Evolutionary conservation across 169 alveolate genomes (phyloP).

Genomic region (Perkinsus marinus): DNA sequence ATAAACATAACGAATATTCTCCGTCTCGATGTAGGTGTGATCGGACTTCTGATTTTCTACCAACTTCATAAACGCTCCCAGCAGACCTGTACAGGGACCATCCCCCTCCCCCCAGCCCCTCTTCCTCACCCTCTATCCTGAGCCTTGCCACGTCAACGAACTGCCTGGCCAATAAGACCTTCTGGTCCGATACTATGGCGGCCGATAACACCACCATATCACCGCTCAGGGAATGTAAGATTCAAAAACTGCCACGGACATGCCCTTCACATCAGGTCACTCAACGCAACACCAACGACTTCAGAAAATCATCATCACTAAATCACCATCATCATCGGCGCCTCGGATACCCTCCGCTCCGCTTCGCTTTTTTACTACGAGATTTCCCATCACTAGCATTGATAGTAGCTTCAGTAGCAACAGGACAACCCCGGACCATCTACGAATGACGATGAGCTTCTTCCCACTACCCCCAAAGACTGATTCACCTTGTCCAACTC

Average conservation of each 20-base stretch:
- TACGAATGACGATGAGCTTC: background rate
- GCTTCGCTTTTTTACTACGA: background rate
- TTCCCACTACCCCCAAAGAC: background rate
- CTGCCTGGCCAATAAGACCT: slow-evolving; percentile 66
- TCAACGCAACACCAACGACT: background rate
- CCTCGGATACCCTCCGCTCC: background rate
- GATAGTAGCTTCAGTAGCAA: too few species aligned
- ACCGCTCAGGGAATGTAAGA: background rate
- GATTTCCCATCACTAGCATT: too few species aligned
- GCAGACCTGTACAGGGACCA: too few species aligned
- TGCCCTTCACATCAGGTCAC: background rate
- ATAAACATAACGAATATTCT: slow-evolving; percentile 64
- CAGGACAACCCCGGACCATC: background rate
- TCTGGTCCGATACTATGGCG: slow-evolving; percentile 49
- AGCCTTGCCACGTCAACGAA: slow-evolving; percentile 66
- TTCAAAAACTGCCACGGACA: too few species aligned
- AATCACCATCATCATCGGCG: too few species aligned
- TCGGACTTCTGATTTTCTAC: slow-evolving; percentile 14
- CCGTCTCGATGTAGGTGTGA: slow-evolving; percentile 69
- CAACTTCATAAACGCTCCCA: background rate
- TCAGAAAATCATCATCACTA: background rate
- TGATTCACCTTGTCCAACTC: background rate
- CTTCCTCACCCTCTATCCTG: slow-evolving; percentile 49
- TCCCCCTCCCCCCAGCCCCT: too few species aligned
- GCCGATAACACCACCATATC: slow-evolving; percentile 58